These are phyloP conservation scores for Alternaria panax DNA, from an alignment of 2,329 filamentous ascomycete genomes.

Conservation along the genomic window DNA sequence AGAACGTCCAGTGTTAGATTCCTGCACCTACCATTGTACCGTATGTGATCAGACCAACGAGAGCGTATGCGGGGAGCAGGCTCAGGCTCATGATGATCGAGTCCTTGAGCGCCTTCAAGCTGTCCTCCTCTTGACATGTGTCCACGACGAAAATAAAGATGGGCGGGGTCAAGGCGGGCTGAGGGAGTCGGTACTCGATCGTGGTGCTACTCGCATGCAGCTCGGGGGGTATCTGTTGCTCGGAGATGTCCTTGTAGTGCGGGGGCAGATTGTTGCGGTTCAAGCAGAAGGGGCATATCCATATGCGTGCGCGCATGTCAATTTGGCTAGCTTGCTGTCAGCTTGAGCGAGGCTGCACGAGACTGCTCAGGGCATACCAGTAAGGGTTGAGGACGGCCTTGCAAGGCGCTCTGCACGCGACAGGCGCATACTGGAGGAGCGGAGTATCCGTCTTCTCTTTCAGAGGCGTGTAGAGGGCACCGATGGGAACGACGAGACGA, in stretches of 20 bases:
- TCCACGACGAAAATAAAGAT: slow-evolving; percentile 90
- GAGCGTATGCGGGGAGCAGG: slow-evolving; percentile 78
- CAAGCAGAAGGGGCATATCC: slow-evolving; percentile 89
- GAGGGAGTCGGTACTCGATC: slow-evolving; percentile 84
- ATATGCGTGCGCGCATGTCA: slow-evolving; percentile 81
- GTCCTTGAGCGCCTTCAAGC: slow-evolving; percentile 81
- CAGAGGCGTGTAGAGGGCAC: slow-evolving; percentile 91
- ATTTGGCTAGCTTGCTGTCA: slow-evolving; percentile 68
- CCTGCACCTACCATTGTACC: slow-evolving; percentile 79
- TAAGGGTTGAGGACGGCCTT: slow-evolving; percentile 96
- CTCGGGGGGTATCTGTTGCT: slow-evolving; percentile 82
- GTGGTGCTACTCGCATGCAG: slow-evolving; percentile 83
- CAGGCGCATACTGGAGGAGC: slow-evolving; percentile 91
- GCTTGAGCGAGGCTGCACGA: slow-evolving; percentile 7
- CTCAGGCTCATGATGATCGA: slow-evolving; percentile 86
- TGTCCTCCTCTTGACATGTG: slow-evolving; percentile 88
- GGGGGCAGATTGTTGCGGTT: slow-evolving; percentile 82
- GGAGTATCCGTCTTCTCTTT: slow-evolving; percentile 94
- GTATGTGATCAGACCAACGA: slow-evolving; percentile 84
- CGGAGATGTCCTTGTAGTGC: slow-evolving; percentile 89
- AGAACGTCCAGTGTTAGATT: neutral
- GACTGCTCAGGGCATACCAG: slow-evolving; percentile 68
- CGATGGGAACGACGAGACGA: slow-evolving; percentile 92
- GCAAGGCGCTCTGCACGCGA: slow-evolving; percentile 95
- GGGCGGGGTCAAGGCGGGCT: slow-evolving; percentile 82